Evolutionary conservation across 2,329 filamentous ascomycete genomes (phyloP).

Genomic region (Aspergillus aculeatinus): DNA sequence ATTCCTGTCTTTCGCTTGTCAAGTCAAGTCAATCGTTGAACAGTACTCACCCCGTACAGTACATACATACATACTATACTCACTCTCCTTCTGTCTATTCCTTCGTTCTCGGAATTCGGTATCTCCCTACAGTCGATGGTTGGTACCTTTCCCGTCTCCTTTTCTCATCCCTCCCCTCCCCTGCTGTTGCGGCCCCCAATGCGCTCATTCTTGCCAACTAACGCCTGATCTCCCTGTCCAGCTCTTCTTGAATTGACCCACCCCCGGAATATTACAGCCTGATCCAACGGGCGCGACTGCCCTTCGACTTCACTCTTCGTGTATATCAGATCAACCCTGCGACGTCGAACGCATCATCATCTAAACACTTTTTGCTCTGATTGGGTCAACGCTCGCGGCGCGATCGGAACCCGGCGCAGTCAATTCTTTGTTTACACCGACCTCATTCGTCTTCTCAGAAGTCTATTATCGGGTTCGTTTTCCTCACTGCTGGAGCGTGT

Average conservation of each 20-base stretch:
- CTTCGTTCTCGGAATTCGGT: conserved; percentile 13
- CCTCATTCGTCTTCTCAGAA: not conserved
- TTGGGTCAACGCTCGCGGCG: conserved; percentile 11
- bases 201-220: conserved; percentile 11
- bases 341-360: not conserved
- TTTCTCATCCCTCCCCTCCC: conserved; percentile 7
- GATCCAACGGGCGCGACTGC: conserved; percentile 9
- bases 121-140: conserved; percentile 16
- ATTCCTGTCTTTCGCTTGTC: conserved; percentile 7
- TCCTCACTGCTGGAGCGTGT: not conserved
- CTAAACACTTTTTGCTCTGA: conserved; percentile 2
- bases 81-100: conserved; percentile 7
- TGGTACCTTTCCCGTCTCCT: conserved; percentile 16
- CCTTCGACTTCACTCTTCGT: not conserved
- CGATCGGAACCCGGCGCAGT: conserved; percentile 6
- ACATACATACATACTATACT: not conserved
- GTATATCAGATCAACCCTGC: conserved; percentile 8
- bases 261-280: not conserved
- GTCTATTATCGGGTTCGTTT: not conserved
- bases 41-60: not conserved
- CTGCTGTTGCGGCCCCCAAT: conserved; percentile 13
- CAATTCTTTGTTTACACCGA: not conserved
- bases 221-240: conserved; percentile 12
- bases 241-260: not conserved
- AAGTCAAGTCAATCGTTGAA: not conserved